Base-by-base conservation (phyloP, 768 basidiomycete species). In the Amanita fuliginea region DNA sequence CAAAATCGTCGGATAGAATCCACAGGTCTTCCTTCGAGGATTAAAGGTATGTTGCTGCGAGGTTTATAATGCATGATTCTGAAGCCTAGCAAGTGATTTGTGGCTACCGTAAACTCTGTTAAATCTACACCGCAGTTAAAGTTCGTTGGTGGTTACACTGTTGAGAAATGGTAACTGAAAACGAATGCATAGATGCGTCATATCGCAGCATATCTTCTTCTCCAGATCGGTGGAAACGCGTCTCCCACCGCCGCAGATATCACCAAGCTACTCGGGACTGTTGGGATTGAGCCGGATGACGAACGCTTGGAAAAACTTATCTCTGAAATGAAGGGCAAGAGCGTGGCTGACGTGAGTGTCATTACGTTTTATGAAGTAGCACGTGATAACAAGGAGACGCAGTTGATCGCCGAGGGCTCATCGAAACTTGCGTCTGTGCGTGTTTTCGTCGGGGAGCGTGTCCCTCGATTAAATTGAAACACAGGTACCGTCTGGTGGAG, bases 151-250 rank as follows among this genome's bases (percentile, higher is more conserved):
- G 8, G 3, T 4, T 24, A 24, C 4, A 24, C 9, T 5, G n/a
- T n/a, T 9, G 24, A 22, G 13, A 4, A 26, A 13, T 4, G 46
- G 10, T 24, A 7, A 36, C 49, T 52, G 55, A 40, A 50, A 37
- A 9, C 46, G 36, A 14, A 34, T 33, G 35, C 9, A 26, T 57
- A 87, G 85, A 92, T 92, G 89, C 87, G 87, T 70, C 72, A 92
- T 64, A 73, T 97, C 68, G 94, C 92, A 72, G 90, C 92, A 57
- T 98, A 96, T 77, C 82, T 99, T 53, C 91, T 99, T 66, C 92
- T 97, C 72, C 86, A 87, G 68, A 78, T 81, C 64, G 96, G 92
- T 57, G 96, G 96, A 49, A 97, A 97, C 63, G 70, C 82, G 60
- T 79, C 77, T 55, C 94, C 96, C 55, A 81, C 84, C 53, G 88